Evolutionary conservation across 2,329 filamentous ascomycete genomes (phyloP), one percentile per base, ranked within the genome.

Genomic region (Cercospora nicotianae): DNA sequence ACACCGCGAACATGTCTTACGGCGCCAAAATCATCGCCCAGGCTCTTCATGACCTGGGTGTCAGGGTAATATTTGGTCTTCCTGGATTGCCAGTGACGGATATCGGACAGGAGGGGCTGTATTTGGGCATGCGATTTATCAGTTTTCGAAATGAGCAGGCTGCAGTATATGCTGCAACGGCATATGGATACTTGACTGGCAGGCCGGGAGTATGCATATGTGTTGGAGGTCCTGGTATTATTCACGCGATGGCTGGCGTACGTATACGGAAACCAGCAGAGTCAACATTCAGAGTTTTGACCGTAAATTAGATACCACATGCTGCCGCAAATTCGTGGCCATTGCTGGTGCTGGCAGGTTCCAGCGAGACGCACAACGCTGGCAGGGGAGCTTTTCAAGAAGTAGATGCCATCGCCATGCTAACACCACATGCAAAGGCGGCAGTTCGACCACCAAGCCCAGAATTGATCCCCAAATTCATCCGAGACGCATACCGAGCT

Each of bases 111-210:
- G 82, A 86, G 76, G 84, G 83, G 61, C 84, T 87, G 73, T 82
- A 84, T 62, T 77, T 86, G 51, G 86, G 86, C 0, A 86, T 88
- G 69, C 81, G 84, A 31, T 87, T 87, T 75, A 83, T 87, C 62
- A 85, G 82, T 28, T 87, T 87, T 71, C 79, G 86, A 31, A 88
- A 87, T 70, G 86, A 88, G 71, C 86, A 88, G 75, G 84, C 86
- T 10, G 85, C 84, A 33, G 83, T 82, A 70, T 87, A 87, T 79
- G 86, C 86, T 10, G 85, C 86, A 3, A 85, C 83, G 59, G 84
- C 83, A 5, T 87, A 87, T 81, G 86, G 85, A 13, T 88, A 87
- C 70, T 79, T 87, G 71, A 87, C 84, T 3, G 85, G 85, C 20
- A 81, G 75, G 64, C 85, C 85, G 3, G 86, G 85, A 3, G 83